Evolutionary conservation across 768 basidiomycete genomes (phyloP).

Genomic region (Pholiota microspora): DNA sequence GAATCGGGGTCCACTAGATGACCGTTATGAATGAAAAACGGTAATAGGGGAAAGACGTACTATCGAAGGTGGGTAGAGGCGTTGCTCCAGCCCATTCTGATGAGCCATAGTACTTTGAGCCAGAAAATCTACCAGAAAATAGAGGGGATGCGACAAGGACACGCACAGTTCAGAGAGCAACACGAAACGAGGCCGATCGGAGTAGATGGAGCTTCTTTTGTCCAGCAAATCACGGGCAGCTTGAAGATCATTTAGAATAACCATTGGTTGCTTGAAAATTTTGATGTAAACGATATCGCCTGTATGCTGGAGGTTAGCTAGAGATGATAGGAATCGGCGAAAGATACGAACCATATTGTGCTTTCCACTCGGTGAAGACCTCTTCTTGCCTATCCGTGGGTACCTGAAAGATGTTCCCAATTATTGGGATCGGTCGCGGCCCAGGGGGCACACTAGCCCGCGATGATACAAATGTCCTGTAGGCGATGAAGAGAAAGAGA

Average conservation of each 20-base stretch:
- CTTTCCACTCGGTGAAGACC: constrained; percentile 39
- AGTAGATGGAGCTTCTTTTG: constrained; percentile 53
- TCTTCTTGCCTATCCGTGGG: constrained; percentile 35
- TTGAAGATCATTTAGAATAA: constrained; percentile 48
- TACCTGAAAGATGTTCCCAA: constrained; percentile 50
- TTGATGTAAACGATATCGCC: constrained; percentile 42
- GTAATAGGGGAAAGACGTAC: constrained; percentile 27
- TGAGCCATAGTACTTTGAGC: constrained; percentile 1
- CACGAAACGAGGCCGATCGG: constrained; percentile 48
- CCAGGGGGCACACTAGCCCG: constrained; percentile 42
- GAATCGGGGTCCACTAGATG: constrained; percentile 47
- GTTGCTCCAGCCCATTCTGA: constrained; percentile 50
- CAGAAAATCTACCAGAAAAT: no score
- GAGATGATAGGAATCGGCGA: background rate
- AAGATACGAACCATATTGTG: constrained; percentile 38
- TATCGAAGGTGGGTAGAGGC: constrained; percentile 48
- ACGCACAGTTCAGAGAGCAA: constrained; percentile 47
- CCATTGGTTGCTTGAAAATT: constrained; percentile 43
- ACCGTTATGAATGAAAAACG: constrained; percentile 3
- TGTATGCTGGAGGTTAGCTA: constrained; percentile 17
- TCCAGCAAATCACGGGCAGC: constrained; percentile 49
- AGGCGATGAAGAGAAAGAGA: constrained; percentile 20
- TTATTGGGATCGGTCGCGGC: constrained; percentile 40
- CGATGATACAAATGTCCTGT: constrained; percentile 21
- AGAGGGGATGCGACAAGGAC: background rate